Conservation (phyloP, 768 basidiomycete genomes). For the Clathrus columnatus region DNA sequence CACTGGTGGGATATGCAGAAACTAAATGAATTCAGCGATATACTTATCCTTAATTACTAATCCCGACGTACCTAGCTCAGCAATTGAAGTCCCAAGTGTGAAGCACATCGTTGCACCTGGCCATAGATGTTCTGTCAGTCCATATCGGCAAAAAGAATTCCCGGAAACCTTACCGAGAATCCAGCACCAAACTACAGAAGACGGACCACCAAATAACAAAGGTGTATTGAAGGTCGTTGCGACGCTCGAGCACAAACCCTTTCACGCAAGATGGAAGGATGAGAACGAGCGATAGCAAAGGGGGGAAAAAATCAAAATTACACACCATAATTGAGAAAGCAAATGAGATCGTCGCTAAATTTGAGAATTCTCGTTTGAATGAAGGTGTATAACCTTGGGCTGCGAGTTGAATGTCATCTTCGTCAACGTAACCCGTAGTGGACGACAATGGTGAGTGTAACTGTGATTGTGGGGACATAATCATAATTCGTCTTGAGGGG, state of each 20-base stretch:
- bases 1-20: conserved; percentile 30
- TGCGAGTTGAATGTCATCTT: conserved; percentile 8
- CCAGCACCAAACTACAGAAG: conserved; percentile 70
- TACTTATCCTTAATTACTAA: conserved; percentile 14
- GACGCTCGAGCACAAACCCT: conserved; percentile 72
- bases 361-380: conserved; percentile 80
- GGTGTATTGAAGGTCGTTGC: conserved; percentile 76
- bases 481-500: no score
- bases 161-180: no score
- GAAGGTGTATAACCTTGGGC: conserved; percentile 40
- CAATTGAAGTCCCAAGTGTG: conserved; percentile 53
- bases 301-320: background rate
- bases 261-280: no score
- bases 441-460: conserved; percentile 29
- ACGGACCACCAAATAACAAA: conserved; percentile 56
- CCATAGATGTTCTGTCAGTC: no score
- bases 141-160: no score
- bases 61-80: conserved; percentile 44
- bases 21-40: conserved; percentile 14
- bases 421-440: conserved; percentile 28
- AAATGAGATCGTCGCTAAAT: conserved; percentile 46
- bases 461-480: no score
- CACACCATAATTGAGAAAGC: conserved; percentile 13
- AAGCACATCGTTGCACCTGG: conserved; percentile 59
- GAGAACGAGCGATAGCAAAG: conserved; percentile 42